These are phyloP conservation scores for Trapa incisa DNA, from an alignment of 345 rosid species.

Conservation along the genomic window DNA sequence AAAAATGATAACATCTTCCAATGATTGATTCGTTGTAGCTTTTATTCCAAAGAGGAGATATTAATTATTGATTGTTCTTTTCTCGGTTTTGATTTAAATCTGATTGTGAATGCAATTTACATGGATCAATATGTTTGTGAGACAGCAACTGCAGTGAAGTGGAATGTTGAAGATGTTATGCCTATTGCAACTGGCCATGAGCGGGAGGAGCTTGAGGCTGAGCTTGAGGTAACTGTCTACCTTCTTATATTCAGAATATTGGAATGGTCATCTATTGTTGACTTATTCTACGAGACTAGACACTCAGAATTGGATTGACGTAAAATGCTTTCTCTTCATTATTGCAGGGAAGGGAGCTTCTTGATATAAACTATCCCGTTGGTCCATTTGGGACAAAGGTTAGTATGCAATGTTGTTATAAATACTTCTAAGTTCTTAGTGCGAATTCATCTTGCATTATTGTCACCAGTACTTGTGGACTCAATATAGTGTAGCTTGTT, in stretches of 20 bases:
- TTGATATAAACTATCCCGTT: conserved; percentile 52
- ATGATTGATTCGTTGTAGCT: too few species aligned
- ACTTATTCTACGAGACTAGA: neutral
- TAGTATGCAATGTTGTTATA: conserved; percentile 8
- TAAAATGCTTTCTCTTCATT: conserved; percentile 4
- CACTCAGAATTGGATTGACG: neutral
- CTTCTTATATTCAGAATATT: neutral
- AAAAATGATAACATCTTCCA: too few species aligned
- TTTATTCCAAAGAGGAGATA: neutral
- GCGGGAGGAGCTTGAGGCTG: conserved; percentile 45
- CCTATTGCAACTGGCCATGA: conserved; percentile 51
- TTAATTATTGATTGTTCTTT: neutral
- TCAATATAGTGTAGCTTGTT: neutral
- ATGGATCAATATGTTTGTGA: neutral
- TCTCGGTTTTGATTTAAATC: too few species aligned
- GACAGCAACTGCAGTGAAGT: conserved; percentile 16
- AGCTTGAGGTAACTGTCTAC: conserved; percentile 15
- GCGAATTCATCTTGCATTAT: neutral
- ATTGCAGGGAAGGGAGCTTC: conserved; percentile 55
- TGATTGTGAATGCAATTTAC: too few species aligned
- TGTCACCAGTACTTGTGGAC: neutral
- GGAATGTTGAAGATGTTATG: conserved; percentile 34
- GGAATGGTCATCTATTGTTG: neutral
- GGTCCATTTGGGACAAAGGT: conserved; percentile 98
- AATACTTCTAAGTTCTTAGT: neutral